Evolutionary conservation across 2,329 filamentous ascomycete genomes (phyloP).

Genomic region (Myriangium duriaei): DNA sequence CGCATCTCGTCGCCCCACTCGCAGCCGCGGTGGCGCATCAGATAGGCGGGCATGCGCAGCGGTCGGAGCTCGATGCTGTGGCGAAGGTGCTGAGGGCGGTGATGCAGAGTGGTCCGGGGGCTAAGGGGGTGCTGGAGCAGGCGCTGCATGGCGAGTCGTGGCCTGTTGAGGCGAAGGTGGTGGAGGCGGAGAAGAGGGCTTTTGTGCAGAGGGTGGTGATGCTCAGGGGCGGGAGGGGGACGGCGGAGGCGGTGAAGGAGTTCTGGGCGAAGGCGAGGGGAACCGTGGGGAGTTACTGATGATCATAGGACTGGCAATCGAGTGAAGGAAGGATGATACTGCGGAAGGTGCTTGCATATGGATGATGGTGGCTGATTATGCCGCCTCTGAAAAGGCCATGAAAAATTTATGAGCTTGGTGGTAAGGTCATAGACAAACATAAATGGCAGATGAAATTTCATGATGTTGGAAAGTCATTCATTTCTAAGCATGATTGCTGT

Average conservation of each 20-base stretch:
- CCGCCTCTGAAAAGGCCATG: too few relatives aligned
- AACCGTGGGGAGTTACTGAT: conserved; percentile 17
- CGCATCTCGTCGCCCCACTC: conserved; percentile 50
- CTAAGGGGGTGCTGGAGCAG: conserved; percentile 36
- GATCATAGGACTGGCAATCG: too few relatives aligned
- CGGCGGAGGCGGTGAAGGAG: conserved; percentile 55
- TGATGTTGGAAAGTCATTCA: too few relatives aligned
- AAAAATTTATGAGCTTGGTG: too few relatives aligned
- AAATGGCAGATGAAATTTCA: too few relatives aligned
- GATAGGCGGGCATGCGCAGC: conserved; percentile 53
- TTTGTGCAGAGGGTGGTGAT: conserved; percentile 56
- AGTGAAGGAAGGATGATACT: too few relatives aligned
- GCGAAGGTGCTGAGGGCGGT: conserved; percentile 60
- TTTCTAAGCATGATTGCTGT: too few relatives aligned
- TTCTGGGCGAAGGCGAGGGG: conserved; percentile 60
- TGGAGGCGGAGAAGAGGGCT: conserved; percentile 44
- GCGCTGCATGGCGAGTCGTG: conserved; percentile 40
- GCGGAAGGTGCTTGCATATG: too few relatives aligned
- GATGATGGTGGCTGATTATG: too few relatives aligned
- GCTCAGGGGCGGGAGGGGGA: conserved; percentile 51
- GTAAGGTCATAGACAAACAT: too few relatives aligned
- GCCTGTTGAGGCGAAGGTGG: conserved; percentile 45
- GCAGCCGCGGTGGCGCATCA: conserved; percentile 49
- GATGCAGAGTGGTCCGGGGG: conserved; percentile 17
- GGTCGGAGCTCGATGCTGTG: conserved; percentile 60